Evolutionary conservation across 2,329 filamentous ascomycete species (phyloP), one percentile per base, ranked within the genome.

Genomic region (Fusarium ramigenum): DNA sequence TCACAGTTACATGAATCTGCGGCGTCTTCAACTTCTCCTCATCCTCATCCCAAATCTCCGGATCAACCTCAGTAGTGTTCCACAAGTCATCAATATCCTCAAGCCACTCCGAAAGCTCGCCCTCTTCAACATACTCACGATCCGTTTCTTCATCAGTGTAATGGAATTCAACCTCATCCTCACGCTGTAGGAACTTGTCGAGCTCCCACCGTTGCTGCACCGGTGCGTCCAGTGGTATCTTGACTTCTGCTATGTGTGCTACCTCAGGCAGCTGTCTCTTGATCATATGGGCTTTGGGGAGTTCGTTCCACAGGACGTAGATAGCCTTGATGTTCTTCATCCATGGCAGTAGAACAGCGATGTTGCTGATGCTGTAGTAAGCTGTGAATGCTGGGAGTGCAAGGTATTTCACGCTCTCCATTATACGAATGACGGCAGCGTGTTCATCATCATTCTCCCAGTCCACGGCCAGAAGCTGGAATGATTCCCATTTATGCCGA

Each of bases 311-410:
- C 23, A 80, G 42, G 23, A 68, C 61, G 21, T 68, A 74, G 23
- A 81, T 44, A 12, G 56, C 54, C 44, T 63, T 28, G 18, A 80
- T 57, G 25, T 73, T 64, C 6, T 15, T 69, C 37, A 28, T 70
- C 60, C 60, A 78, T 57, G 18, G 30, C 44, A 79, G 44, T 5
- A 76, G 11, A 18, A 21, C 11, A 4, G 50, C 59, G 9, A 80
- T 46, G 36, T 49, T 66, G 12, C 14, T 25, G 58, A 72, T 61
- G 69, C 70, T 76, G 66, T 78, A 75, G 63, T 79, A 79, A 9
- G 73, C 74, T 23, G 72, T 77, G 32, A 75, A 77, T 5, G 77
- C 77, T 2, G 79, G 75, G 8, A 80, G 34, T 5, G 77, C 78
- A 8, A 80, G 71, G 43, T 76, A 47, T 9, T 18, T 53, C 42